phyloP scores from a whole-genome alignment of 2,329 filamentous ascomycete genomes.

The Stromatinia cepivora region DNA sequence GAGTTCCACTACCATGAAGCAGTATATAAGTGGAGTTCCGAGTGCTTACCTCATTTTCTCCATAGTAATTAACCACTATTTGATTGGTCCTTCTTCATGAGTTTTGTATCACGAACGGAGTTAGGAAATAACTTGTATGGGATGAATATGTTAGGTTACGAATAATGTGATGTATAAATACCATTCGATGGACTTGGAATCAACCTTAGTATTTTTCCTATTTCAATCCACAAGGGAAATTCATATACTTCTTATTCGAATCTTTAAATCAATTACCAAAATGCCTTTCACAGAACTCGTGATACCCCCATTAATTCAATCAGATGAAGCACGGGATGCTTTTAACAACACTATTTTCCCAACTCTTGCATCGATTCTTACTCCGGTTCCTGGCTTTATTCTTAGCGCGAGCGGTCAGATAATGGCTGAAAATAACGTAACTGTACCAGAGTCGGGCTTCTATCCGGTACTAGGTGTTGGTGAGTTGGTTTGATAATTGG shows the following conservation, averaged over 20 bases:
- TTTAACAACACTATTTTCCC: background rate
- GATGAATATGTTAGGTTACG: background rate
- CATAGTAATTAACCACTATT: background rate
- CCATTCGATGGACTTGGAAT: background rate
- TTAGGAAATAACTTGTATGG: background rate
- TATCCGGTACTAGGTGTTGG: background rate
- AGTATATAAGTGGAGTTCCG: background rate
- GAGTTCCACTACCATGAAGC: background rate
- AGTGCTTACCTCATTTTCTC: background rate
- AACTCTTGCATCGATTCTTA: background rate
- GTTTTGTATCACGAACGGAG: background rate
- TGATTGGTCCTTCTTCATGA: too few species aligned
- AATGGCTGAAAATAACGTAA: background rate
- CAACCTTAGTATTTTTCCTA: background rate
- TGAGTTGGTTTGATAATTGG: background rate
- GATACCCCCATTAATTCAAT: background rate
- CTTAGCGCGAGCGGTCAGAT: background rate
- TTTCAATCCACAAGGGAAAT: background rate
- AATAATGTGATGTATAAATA: background rate
- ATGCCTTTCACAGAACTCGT: conserved; percentile 13
- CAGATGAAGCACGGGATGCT: background rate
- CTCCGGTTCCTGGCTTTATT: background rate
- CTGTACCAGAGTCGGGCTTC: background rate
- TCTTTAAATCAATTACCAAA: background rate
- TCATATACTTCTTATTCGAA: too few species aligned